These are phyloP conservation scores for Eimeria zaria DNA, from an alignment of 169 alveolate genomes.

Conservation along the genomic window DNA sequence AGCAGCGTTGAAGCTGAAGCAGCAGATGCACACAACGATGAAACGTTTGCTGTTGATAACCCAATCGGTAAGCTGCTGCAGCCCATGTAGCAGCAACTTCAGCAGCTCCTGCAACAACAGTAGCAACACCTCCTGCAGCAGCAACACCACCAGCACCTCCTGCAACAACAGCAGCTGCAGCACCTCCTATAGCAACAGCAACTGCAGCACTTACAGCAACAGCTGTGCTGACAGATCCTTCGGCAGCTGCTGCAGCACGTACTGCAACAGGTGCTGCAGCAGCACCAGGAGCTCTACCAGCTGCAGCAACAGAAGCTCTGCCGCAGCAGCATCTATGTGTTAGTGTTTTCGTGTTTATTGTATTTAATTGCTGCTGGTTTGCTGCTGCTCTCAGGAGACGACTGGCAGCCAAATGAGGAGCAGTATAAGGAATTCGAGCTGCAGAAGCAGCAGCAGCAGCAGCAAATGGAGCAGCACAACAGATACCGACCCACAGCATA, in stretches of 20 bases:
- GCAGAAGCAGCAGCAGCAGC: conserved; percentile 51
- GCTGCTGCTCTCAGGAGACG: conserved; percentile 57
- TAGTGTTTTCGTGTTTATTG: not conserved
- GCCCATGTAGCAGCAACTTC: not conserved
- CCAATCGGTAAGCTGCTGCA: conserved; percentile 41
- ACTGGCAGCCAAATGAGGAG: conserved; percentile 56
- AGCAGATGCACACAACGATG: conserved; percentile 51
- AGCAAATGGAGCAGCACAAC: not conserved
- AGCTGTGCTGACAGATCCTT: not conserved
- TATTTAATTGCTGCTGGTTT: not conserved
- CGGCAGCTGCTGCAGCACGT: not conserved
- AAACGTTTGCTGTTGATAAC: not conserved
- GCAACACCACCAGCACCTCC: conserved; percentile 2
- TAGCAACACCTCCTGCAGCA: not conserved
- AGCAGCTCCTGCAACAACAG: conserved; percentile 12
- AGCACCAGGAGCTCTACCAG: not conserved
- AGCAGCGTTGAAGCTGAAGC: conserved; percentile 38
- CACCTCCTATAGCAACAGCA: not conserved
- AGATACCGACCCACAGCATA: not conserved
- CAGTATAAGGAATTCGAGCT: conserved; percentile 30
- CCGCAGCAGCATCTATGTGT: not conserved
- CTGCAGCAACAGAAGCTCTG: not conserved
- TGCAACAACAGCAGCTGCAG: conserved; percentile 2
- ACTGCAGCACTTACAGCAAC: not conserved
- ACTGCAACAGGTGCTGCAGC: not conserved